phyloP scores from a whole-genome alignment of 257 asterid species.

The Solanum rostratum region DNA sequence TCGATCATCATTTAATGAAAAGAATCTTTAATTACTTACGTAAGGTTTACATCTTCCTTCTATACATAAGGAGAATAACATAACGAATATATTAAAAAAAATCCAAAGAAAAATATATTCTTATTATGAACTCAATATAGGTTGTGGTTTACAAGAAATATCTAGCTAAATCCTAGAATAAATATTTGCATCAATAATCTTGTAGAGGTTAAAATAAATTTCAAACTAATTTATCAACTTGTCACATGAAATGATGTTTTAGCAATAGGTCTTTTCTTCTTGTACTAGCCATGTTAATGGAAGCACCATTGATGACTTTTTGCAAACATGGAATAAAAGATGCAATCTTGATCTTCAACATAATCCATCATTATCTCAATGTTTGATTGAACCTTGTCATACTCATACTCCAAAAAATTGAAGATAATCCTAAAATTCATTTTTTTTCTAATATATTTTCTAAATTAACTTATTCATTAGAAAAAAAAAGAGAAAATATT shows the following conservation, averaged over 20 bases:
- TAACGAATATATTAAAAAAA: neutral
- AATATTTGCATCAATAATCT: neutral
- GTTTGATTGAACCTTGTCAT: neutral
- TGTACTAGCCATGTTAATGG: neutral
- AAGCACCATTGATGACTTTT: neutral
- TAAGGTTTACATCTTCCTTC: neutral
- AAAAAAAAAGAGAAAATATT: rapidly evolving
- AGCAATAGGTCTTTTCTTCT: neutral
- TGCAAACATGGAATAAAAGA: neutral
- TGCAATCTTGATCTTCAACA: neutral
- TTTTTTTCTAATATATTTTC: neutral
- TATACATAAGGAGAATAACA: neutral
- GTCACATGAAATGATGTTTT: neutral
- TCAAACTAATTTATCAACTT: neutral
- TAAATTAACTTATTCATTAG: neutral
- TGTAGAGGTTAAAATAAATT: neutral
- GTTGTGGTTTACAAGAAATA: neutral
- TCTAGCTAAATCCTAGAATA: neutral
- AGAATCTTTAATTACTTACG: neutral
- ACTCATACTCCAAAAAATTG: neutral
- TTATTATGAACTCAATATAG: neutral
- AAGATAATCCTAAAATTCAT: neutral
- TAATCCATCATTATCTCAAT: neutral
- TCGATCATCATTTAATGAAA: neutral
- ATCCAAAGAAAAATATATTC: neutral